Evolutionary conservation across 257 asterid species (phyloP).

Genomic region (Penstemon newberryi): DNA sequence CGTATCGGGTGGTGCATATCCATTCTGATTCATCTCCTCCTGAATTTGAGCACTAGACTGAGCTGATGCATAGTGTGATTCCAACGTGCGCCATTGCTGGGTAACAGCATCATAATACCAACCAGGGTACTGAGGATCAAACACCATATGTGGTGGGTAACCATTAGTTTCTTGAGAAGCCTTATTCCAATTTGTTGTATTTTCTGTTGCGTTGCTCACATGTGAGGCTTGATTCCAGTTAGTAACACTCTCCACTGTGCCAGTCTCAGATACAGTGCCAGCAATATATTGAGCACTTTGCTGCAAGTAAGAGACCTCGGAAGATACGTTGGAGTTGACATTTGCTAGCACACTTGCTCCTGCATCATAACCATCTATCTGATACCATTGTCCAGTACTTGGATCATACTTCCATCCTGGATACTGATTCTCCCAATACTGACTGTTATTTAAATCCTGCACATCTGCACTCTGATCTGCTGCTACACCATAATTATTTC

Average conservation of each 20-base stretch:
- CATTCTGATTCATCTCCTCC: conserved; percentile 48
- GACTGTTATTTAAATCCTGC: conserved; percentile 52
- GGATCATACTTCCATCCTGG: conserved; percentile 89
- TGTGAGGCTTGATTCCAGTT: conserved; percentile 53
- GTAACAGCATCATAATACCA: conserved; percentile 83
- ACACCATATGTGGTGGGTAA: conserved; percentile 85
- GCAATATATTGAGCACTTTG: conserved; percentile 59
- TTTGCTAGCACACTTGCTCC: conserved; percentile 38
- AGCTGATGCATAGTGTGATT: conserved; percentile 47
- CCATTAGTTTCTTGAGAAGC: conserved; percentile 47
- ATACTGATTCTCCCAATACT: conserved; percentile 80
- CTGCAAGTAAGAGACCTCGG: conserved; percentile 73
- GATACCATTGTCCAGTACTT: conserved; percentile 84
- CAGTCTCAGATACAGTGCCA: conserved; percentile 53
- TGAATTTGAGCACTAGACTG: conserved; percentile 52
- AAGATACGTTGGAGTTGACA: conserved; percentile 32
- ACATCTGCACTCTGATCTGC: conserved; percentile 46
- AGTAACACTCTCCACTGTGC: conserved; percentile 43
- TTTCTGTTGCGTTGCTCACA: conserved; percentile 37
- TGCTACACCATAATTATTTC: conserved; percentile 35
- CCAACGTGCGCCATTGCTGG: conserved; percentile 72
- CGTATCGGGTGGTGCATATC: conserved; percentile 34
- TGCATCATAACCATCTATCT: conserved; percentile 51
- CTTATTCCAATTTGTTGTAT: conserved; percentile 58
- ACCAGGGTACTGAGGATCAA: conserved; percentile 92